Conservation (phyloP, 345 rosid genomes). For the Microcos paniculata region DNA sequence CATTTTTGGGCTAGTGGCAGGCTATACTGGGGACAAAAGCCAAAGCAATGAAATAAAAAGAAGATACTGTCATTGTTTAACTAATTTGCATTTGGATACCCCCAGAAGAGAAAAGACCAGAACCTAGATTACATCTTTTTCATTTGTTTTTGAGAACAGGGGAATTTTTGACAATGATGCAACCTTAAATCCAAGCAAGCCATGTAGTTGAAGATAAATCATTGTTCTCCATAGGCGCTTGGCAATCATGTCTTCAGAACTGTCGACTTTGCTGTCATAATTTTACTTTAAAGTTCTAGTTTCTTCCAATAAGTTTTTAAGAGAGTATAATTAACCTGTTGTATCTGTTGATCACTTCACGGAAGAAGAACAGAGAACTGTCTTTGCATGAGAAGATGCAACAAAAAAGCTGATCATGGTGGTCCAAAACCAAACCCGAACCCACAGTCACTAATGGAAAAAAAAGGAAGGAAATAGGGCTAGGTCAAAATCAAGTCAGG, state of each 20-base stretch:
- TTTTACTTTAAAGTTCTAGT: background rate
- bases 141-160: background rate
- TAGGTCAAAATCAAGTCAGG: background rate
- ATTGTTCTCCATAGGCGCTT: background rate
- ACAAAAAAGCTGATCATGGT: background rate
- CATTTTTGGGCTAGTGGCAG: background rate
- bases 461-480: background rate
- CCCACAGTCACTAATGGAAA: background rate
- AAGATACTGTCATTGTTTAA: background rate
- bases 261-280: background rate
- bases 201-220: background rate
- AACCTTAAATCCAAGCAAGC: background rate
- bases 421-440: background rate
- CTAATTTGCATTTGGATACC: background rate
- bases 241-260: background rate
- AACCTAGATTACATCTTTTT: background rate
- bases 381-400: too few species aligned
- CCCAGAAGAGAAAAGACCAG: background rate
- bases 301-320: too few species aligned
- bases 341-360: too few species aligned
- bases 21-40: background rate
- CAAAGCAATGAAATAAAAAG: background rate
- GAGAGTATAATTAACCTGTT: too few species aligned
- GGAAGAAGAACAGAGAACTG: too few species aligned
- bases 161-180: slow-evolving; percentile 1